Base-by-base conservation (phyloP, 305 asterid species). In the Stenogyne calaminthoides region DNA sequence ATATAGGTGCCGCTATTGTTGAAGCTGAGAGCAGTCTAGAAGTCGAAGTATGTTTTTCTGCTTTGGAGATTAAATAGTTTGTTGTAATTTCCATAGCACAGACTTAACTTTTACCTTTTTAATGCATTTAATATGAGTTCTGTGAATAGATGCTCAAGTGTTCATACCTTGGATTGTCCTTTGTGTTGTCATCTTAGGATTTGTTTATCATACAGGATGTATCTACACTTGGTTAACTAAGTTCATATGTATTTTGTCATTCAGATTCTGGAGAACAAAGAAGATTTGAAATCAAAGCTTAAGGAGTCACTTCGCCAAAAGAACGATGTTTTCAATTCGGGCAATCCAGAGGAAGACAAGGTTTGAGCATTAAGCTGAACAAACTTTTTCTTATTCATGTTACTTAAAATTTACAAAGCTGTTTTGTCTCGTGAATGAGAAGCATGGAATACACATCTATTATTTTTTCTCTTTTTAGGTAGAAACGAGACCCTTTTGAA, bases 1-100 rank as follows among this genome's bases (percentile, higher is more conserved):
- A 88, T 54, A 73, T 95, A 61, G 98, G 98, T 68, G 96, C 96
- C 55, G 99, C 98, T 46, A 92, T 95, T 74, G 96, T 88, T 62
- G 98, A 92, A 83, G 97, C 95, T 78, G 99, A 95, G 89, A 88
- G 39, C 63, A 75, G 78, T 83, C 90, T 87, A 62, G 89, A 95
- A 79, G 82, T 4, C 76, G 96, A 91, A 7, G 99, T 87, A 92
- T 83, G 96, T 85, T 78, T 79, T 77, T 66, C 76, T 86, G 75
- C 72, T 76, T 85, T 34, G 74, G 60, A 70, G 82, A 80, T 79
- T 1, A 25, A 25, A 77, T 82, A 75, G 59, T 70, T 77, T 73
- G 63, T 67, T 77, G 73, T 72, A 77, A 70, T 71, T 79, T 83
- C 64, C 52, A 69, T 69, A 75, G 34, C 67, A 59, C 46, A 39